phyloP scores from a whole-genome alignment of 2,329 filamentous ascomycete genomes.

The Trichoderma sp. region DNA sequence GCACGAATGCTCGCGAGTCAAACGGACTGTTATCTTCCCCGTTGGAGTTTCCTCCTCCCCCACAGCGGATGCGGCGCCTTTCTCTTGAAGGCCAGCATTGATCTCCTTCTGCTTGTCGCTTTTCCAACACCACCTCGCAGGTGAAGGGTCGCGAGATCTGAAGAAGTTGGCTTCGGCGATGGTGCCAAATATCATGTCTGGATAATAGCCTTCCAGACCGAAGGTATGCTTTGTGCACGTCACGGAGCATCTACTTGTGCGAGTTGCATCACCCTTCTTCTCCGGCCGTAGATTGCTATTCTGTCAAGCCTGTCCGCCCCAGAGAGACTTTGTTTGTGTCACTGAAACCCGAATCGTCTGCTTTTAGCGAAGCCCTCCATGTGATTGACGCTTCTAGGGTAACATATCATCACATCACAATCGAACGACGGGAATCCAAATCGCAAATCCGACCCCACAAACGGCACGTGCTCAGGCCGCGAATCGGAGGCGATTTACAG shows the following conservation, averaged over 20 bases:
- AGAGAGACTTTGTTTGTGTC: neutral
- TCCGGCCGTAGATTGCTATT: too few relatives aligned
- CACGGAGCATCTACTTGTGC: too few relatives aligned
- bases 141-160: too few relatives aligned
- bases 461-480: slow-evolving; percentile 18
- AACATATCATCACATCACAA: neutral
- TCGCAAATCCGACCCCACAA: slow-evolving; percentile 9
- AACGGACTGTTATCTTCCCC: neutral
- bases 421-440: neutral
- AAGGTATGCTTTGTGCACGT: too few relatives aligned
- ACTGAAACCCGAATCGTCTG: neutral
- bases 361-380: neutral
- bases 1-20: neutral
- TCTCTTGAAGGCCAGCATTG: too few relatives aligned
- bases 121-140: too few relatives aligned
- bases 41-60: neutral
- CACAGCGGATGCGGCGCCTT: neutral
- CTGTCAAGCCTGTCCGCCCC: neutral
- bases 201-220: too few relatives aligned
- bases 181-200: too few relatives aligned
- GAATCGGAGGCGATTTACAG: slow-evolving; percentile 16
- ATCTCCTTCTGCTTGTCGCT: too few relatives aligned
- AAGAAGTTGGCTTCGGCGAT: too few relatives aligned
- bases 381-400: neutral
- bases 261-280: too few relatives aligned